These are phyloP conservation scores for Epichloe bromicola DNA, from an alignment of 2,329 filamentous ascomycete genomes.

Conservation along the genomic window DNA sequence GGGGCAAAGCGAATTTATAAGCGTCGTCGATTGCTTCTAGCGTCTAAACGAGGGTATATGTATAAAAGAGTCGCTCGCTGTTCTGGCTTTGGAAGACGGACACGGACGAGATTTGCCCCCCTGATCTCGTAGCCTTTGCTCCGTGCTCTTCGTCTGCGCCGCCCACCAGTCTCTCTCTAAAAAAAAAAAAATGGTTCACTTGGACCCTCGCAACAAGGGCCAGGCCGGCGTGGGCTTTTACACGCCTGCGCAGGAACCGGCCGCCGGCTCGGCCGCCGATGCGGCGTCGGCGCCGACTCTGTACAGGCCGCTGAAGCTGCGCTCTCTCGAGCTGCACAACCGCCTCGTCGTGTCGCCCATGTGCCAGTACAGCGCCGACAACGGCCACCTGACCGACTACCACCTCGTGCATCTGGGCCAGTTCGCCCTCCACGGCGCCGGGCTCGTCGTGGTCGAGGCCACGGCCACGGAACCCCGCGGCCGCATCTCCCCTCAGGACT, in stretches of 20 bases:
- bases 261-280: constrained; percentile 19
- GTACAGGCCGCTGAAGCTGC: neutral
- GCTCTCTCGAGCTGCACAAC: neutral
- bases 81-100: too few species aligned
- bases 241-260: constrained; percentile 40
- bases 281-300: neutral
- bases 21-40: too few species aligned
- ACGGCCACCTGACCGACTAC: neutral
- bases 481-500: constrained; percentile 69
- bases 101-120: too few species aligned
- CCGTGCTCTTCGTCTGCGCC: neutral
- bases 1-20: neutral
- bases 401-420: constrained; percentile 74
- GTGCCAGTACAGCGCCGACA: constrained; percentile 1
- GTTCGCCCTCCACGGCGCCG: constrained; percentile 63
- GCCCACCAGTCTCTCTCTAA: too few species aligned
- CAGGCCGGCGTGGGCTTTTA: constrained; percentile 36
- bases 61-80: neutral
- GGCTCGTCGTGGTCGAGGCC: constrained; percentile 64
- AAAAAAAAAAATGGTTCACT: constrained; percentile 1
- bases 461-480: constrained; percentile 64
- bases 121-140: too few species aligned
- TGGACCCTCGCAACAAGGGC: constrained; percentile 20
- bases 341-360: neutral
- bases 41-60: neutral